These are phyloP conservation scores for Mycena sanguinolenta DNA, from an alignment of 768 basidiomycete genomes.

Conservation along the genomic window DNA sequence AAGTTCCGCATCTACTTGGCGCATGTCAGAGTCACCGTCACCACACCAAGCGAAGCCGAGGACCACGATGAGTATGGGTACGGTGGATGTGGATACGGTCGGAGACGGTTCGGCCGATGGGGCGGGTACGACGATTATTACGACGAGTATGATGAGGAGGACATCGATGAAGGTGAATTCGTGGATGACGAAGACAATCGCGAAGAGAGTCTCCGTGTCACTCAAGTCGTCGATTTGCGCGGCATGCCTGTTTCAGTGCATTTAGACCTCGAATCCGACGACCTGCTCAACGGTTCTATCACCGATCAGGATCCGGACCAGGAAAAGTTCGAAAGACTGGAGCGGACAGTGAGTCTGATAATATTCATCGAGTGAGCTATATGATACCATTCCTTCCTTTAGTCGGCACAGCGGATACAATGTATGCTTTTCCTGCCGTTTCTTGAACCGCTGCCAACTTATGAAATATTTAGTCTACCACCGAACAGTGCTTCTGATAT, in stretches of 20 bases:
- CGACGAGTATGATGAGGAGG: conserved; percentile 2
- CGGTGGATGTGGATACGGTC: not conserved
- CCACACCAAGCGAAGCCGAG: not conserved
- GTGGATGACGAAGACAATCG: conserved; percentile 10
- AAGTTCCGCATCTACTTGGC: conserved; percentile 35
- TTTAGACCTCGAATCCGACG: not conserved
- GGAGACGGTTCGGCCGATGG: no score
- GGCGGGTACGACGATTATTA: not conserved
- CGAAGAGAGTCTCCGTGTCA: not conserved
- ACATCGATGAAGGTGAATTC: conserved; percentile 30
- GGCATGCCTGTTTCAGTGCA: conserved; percentile 18
- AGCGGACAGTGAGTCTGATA: conserved; percentile 19
- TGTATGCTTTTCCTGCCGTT: not conserved
- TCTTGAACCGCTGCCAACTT: not conserved
- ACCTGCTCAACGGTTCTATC: conserved; percentile 26
- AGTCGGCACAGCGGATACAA: conserved; percentile 16
- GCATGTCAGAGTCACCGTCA: conserved; percentile 12
- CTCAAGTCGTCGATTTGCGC: conserved; percentile 16
- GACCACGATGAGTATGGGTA: no score
- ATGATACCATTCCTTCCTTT: not conserved
- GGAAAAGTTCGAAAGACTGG: not conserved
- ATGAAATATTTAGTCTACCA: conserved; percentile 11
- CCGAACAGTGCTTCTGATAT: conserved; percentile 32
- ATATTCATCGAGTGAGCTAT: not conserved
- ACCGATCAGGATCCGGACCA: conserved; percentile 17